phyloP scores from a whole-genome alignment of 2,329 filamentous ascomycete species.

The Paecilomyces sp. region DNA sequence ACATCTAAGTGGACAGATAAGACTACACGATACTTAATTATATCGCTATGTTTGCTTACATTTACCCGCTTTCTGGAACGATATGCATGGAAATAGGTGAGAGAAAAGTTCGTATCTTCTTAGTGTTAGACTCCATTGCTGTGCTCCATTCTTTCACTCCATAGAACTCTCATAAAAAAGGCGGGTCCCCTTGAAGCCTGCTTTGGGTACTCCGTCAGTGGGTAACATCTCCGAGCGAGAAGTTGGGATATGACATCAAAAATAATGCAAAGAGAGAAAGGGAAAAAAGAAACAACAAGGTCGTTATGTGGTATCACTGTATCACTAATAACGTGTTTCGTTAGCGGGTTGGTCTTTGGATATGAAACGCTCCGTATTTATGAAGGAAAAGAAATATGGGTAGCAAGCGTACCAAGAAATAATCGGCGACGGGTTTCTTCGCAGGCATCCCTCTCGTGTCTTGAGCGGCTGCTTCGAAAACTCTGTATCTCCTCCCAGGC shows the following conservation, averaged over 20 bases:
- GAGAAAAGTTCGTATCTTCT: neutral
- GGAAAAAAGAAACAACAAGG: neutral
- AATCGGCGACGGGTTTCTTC: slow-evolving; percentile 96
- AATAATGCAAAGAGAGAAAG: neutral
- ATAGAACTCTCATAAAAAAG: neutral
- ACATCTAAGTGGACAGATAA: too few relatives aligned
- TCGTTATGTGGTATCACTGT: slow-evolving; percentile 3
- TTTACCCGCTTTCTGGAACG: neutral
- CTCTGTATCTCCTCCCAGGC: slow-evolving; percentile 82
- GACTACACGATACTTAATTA: neutral
- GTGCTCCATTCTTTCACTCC: neutral
- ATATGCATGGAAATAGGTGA: neutral
- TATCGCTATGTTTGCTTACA: neutral
- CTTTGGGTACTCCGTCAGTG: neutral
- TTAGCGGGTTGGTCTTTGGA: neutral
- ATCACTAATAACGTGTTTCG: neutral
- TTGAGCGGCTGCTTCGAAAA: slow-evolving; percentile 95
- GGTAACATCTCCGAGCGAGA: neutral
- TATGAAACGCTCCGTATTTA: neutral
- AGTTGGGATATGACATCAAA: neutral
- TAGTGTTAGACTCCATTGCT: neutral
- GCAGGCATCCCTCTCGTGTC: slow-evolving; percentile 96
- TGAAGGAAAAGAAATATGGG: neutral
- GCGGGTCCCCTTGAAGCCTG: neutral
- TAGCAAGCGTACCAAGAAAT: slow-evolving; percentile 60